Base-by-base conservation (phyloP, 2,329 filamentous ascomycete species). In the Fusarium fujikuroi region DNA sequence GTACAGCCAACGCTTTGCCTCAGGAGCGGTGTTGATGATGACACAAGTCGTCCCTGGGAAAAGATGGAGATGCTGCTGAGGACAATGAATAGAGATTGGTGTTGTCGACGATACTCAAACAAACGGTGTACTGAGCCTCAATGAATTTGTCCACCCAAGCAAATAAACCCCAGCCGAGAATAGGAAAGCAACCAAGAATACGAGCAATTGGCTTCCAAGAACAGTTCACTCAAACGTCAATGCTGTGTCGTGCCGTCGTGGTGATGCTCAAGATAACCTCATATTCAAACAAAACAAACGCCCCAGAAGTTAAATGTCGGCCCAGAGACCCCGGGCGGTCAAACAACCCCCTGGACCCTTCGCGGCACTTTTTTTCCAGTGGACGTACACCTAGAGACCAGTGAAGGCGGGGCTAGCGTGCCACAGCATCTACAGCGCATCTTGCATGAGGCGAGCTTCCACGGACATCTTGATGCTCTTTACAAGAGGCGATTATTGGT, bases 321-420 rank as follows among this genome's bases (percentile, higher is more conserved):
- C 60, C 68, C 64, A 57, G 76, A 71, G 68, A 70, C 75, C 70
- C 74, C 58, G 72, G 67, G 75, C 75, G 75, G 75, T 77, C 75
- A 76, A 68, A 68, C 42, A 66, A 32, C 32, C 63, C 63, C 63
- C 47, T 62, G 63, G 34, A 49, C 53, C 30, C 39, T 59, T 42
- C 19, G 34, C 47, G 40, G 70, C 30, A 62, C 65, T 56, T 61
- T 63, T 50, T 60, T 53, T 57, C n/a, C 56, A 73, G 71, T 25
- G 62, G 67, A 32, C 40, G 10, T 23, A 60, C 46, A 63, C 69
- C 67, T 40, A 23, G 42, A 60, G 52, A 12, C 28, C 60, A 72
- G 68, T 67, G 56, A 50, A n/a, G 58, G 61, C 28, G 61, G 50
- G 61, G 68, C 56, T 50, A 50, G 37, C 53, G 39, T 64, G 47